Base-by-base conservation (phyloP, 2,329 filamentous ascomycete species). In the Colletotrichum tofieldiae region DNA sequence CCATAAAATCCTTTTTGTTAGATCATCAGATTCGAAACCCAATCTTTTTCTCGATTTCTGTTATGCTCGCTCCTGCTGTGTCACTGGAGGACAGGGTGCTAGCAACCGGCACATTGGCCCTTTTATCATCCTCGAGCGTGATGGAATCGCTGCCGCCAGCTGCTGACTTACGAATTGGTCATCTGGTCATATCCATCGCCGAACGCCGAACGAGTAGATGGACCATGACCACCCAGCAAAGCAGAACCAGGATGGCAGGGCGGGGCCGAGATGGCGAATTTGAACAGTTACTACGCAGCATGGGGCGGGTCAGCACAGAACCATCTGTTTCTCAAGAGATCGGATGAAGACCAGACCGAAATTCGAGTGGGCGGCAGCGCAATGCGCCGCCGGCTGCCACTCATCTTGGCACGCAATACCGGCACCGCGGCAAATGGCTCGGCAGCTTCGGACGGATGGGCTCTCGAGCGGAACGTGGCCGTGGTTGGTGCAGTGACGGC, bases 271-370 rank as follows among this genome's bases (percentile, higher is more conserved):
- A 32, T 26, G 47, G 47, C 47, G 11, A 3, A 32, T 32, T 4
- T 20, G 26, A 16, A 20, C 3, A 18, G 18, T 18, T n/a, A n/a
- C n/a, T n/a, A 7, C 20, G 55, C 35, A 41, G 29, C 3, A 39
- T 3, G 11, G 16, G 56, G n/a, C 56, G 23, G 26, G n/a, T 23
- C 11, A 32, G 29, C 52, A 9, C 14, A 9, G n/a, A 8, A 14
- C 29, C 16, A 2, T 7, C 41, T 5, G 45, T 45, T 35, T 35
- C 16, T 41, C 49, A 56, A 43, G 63, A 62, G 49, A 67, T 71
- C 49, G 56, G 68, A 71, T 71, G 68, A 52, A 67, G 20, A 26
- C 18, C 56, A 62, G 56, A 20, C 49, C 68, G 64, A 56, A 43
- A 67, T 71, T 20, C 26, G 18, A 54, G 41, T 37, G 47, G 47